Percentiles rank a stretch among this genome's conserved stretches.
Evolutionary conservation across 768 basidiomycete species (phyloP).

Genomic region (Pisolithus marmoratus): DNA sequence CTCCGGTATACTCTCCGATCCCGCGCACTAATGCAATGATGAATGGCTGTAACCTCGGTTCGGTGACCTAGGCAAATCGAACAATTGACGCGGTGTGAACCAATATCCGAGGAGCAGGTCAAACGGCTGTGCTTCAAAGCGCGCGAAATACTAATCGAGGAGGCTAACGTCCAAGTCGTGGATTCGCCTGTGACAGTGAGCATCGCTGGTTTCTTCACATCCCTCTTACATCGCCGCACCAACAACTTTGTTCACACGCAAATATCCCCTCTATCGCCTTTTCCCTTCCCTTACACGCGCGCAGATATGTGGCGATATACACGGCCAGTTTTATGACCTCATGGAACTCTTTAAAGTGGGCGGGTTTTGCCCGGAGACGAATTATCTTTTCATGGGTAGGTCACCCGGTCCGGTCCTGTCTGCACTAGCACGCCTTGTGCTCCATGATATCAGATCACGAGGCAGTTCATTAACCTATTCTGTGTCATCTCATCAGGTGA

Average conservation of each 20-base stretch:
- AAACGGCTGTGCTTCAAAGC: slow-evolving; percentile 94
- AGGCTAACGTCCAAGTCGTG: slow-evolving; percentile 94
- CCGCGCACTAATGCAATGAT: neutral
- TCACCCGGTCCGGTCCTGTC: slow-evolving; percentile 6
- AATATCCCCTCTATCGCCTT: neutral
- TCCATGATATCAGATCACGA: slow-evolving; percentile 2
- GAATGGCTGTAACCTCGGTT: slow-evolving; percentile 3
- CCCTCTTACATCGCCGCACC: neutral
- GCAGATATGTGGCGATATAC: slow-evolving; percentile 92
- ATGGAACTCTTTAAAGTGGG: slow-evolving; percentile 94
- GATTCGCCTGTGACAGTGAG: slow-evolving; percentile 93
- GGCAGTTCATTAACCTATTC: neutral
- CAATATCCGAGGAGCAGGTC: slow-evolving; percentile 93
- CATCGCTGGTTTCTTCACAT: slow-evolving; percentile 3
- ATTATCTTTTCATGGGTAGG: slow-evolving; percentile 95
- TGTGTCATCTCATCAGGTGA: slow-evolving; percentile 58
- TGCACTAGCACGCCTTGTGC: slow-evolving; percentile 6
- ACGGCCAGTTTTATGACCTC: slow-evolving; percentile 95
- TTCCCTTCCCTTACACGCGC: slow-evolving; percentile 17
- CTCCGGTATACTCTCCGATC: too few relatives aligned
- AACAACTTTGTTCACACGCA: neutral
- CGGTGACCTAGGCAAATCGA: slow-evolving; percentile 73
- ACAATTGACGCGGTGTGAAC: slow-evolving; percentile 88
- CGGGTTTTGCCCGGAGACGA: slow-evolving; percentile 87
- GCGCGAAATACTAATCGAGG: slow-evolving; percentile 93